Conservation (phyloP, 192 early-diverging fungal species). For the Radiomyces spectabilis region DNA sequence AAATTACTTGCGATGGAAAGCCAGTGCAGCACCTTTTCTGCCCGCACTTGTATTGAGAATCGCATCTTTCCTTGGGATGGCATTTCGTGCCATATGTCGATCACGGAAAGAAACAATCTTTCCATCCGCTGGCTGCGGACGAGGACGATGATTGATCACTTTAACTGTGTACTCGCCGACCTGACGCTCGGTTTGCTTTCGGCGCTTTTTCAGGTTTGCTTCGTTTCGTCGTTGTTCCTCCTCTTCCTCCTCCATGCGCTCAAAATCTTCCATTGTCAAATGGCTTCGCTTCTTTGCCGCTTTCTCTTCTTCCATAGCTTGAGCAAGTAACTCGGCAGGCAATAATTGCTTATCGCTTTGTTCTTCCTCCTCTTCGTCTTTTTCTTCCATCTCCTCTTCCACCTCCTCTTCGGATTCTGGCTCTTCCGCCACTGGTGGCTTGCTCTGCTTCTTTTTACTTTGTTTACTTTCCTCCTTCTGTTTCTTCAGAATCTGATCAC, state of each 20-base stretch:
- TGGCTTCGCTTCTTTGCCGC: slow-evolving; percentile 18
- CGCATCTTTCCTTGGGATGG: slow-evolving; percentile 18
- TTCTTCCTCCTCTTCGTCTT: not conserved
- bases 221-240: not conserved
- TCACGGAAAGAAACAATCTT: slow-evolving; percentile 8
- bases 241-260: slow-evolving; percentile 13
- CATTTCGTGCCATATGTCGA: slow-evolving; percentile 6
- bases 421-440: not conserved
- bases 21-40: slow-evolving; percentile 8
- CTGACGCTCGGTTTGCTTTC: slow-evolving; percentile 2
- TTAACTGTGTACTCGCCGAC: slow-evolving; percentile 31
- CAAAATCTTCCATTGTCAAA: slow-evolving; percentile 26
- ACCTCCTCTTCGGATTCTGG: not conserved
- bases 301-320: slow-evolving; percentile 13
- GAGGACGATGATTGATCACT: slow-evolving; percentile 20
- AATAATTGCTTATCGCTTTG: slow-evolving; percentile 4
- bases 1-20: too few species aligned
- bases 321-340: slow-evolving; percentile 9
- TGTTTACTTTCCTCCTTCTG: slow-evolving; percentile 24
- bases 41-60: slow-evolving; percentile 11
- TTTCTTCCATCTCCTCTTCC: not conserved
- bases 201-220: not conserved
- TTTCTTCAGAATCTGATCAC: slow-evolving; percentile 26
- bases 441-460: not conserved
- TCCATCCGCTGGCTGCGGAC: slow-evolving; percentile 1